A percentile compares a stretch with the other conserved stretches of the same genome.
Evolutionary conservation across 225 moss, liverwort and hornwort species (phyloP).

Genomic region (Antitrichia curtipendula): DNA sequence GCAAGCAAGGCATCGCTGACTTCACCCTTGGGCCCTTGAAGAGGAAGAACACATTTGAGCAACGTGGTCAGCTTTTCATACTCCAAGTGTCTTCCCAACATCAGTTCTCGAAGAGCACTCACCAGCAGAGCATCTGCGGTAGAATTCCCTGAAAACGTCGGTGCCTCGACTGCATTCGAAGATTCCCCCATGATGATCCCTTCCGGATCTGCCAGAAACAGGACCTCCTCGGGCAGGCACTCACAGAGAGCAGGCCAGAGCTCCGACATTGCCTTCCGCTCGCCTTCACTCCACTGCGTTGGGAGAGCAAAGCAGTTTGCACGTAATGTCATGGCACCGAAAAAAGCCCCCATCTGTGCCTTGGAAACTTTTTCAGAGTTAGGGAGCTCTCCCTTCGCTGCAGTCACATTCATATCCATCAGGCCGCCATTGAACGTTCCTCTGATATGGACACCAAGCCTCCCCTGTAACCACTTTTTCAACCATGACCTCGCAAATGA

Average conservation of each 20-base stretch:
- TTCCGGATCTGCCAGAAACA: slow-evolving; percentile 79
- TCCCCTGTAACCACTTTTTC: neutral
- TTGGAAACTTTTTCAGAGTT: slow-evolving; percentile 42
- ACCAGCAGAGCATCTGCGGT: slow-evolving; percentile 48
- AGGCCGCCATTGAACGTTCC: neutral
- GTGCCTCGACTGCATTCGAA: slow-evolving; percentile 46
- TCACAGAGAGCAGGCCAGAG: slow-evolving; percentile 49
- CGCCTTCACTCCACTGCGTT: slow-evolving; percentile 77
- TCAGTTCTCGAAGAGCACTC: slow-evolving; percentile 56
- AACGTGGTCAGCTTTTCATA: slow-evolving; percentile 51
- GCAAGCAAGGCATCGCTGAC: slow-evolving; percentile 61
- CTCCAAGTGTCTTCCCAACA: slow-evolving; percentile 56
- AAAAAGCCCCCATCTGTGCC: slow-evolving; percentile 78
- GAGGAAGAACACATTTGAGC: slow-evolving; percentile 52
- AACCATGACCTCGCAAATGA: neutral
- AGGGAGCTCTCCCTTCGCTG: slow-evolving; percentile 55
- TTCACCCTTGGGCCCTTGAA: slow-evolving; percentile 20
- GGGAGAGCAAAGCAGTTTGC: slow-evolving; percentile 49
- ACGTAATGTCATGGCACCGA: slow-evolving; percentile 80
- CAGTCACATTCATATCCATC: slow-evolving; percentile 6
- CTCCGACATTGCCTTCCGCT: slow-evolving; percentile 52
- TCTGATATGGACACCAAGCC: neutral
- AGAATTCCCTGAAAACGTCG: slow-evolving; percentile 36
- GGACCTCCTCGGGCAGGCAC: slow-evolving; percentile 51
- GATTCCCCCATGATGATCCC: slow-evolving; percentile 55